phyloP scores from a whole-genome alignment of 2,329 filamentous ascomycete species.

The Fusarium sp. region DNA sequence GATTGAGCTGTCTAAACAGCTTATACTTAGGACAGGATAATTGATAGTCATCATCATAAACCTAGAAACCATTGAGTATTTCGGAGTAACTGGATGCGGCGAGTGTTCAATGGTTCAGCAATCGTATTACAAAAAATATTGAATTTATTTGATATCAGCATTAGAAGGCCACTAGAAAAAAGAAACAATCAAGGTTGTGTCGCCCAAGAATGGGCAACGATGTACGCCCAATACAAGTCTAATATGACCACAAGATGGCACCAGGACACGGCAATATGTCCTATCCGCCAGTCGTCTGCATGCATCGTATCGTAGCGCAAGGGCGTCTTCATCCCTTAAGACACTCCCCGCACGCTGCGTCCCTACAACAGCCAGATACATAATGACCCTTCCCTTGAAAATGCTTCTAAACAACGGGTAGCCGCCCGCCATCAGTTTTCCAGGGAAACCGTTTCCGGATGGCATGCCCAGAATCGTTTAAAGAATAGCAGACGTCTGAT shows the following conservation, averaged over 20 bases:
- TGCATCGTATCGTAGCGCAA: constrained; percentile 35
- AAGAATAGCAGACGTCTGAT: constrained; percentile 45
- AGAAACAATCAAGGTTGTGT: constrained; percentile 53
- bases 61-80: not conserved
- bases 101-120: no score
- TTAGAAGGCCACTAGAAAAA: constrained; percentile 72
- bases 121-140: constrained; percentile 47
- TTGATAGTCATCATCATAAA: not conserved
- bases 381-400: constrained; percentile 31
- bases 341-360: constrained; percentile 38
- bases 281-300: constrained; percentile 37
- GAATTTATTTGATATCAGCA: constrained; percentile 69
- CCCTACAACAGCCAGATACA: constrained; percentile 37
- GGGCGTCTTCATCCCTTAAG: constrained; percentile 37
- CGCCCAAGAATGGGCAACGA: constrained; percentile 48
- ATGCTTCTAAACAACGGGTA: constrained; percentile 33
- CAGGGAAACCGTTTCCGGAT: constrained; percentile 16
- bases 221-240: constrained; percentile 40
- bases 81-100: not conserved
- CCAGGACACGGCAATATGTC: constrained; percentile 16
- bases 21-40: not conserved
- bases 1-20: not conserved
- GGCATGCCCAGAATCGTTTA: constrained; percentile 49
- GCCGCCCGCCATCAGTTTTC: constrained; percentile 29
- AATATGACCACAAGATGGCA: constrained; percentile 36